Conservation (phyloP, 2,329 filamentous ascomycete genomes). For the Diaporthe velutina region DNA sequence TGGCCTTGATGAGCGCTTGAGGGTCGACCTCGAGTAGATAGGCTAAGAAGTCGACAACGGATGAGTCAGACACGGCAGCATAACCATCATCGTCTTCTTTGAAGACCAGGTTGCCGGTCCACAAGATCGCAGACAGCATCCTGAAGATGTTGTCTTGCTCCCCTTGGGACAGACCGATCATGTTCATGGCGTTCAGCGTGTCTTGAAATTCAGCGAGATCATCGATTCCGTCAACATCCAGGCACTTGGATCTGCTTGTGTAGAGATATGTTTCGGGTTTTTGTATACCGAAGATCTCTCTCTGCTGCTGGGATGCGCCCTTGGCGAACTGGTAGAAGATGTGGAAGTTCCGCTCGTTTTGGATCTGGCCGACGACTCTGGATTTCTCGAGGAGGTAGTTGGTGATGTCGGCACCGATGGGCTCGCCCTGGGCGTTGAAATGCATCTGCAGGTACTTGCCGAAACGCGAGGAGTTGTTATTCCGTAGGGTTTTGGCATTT, state of each 20-base stretch:
- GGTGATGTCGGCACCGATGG: slow-evolving; percentile 95
- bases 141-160: slow-evolving; percentile 98
- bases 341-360: slow-evolving; percentile 97
- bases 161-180: slow-evolving; percentile 87
- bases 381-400: slow-evolving; percentile 98
- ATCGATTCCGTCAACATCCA: slow-evolving; percentile 94
- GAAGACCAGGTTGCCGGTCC: slow-evolving; percentile 96
- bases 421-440: slow-evolving; percentile 92
- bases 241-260: slow-evolving; percentile 93
- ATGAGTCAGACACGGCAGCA: slow-evolving; percentile 87
- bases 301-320: slow-evolving; percentile 87
- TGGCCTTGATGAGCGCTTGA: slow-evolving; percentile 83
- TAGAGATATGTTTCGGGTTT: slow-evolving; percentile 94
- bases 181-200: slow-evolving; percentile 92
- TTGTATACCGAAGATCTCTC: slow-evolving; percentile 90
- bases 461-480: slow-evolving; percentile 99
- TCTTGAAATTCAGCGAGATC: slow-evolving; percentile 90
- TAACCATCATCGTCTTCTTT: slow-evolving; percentile 90
- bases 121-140: slow-evolving; percentile 90
- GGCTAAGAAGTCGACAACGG: slow-evolving; percentile 93
- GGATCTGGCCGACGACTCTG: slow-evolving; percentile 93
- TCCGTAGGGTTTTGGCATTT: slow-evolving; percentile 96
- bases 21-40: slow-evolving; percentile 92
- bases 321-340: slow-evolving; percentile 99
- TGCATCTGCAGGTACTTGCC: slow-evolving; percentile 98